Evolutionary conservation across 2,329 filamentous ascomycete species (phyloP), one percentile per base, ranked within the genome.

Genomic region (Exophiala sp.): DNA sequence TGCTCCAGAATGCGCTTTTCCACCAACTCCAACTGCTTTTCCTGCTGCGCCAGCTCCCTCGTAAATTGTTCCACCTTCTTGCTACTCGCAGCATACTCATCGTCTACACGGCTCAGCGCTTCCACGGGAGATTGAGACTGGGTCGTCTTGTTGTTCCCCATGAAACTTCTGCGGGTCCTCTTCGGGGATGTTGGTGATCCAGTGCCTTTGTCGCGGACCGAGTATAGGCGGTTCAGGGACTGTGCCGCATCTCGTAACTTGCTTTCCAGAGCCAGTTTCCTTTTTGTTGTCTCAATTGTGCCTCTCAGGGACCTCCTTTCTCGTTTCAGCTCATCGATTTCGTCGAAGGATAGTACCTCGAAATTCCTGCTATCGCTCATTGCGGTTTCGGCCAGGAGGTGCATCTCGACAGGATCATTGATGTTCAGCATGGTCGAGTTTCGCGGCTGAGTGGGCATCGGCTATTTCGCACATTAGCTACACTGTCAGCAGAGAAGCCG

Each of bases 161-260:
- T 72, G 42, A 81, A 72, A 43, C 72, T 77, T 60, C 77, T 72
- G 40, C 80, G 71, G 48, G 72, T 73, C 54, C 74, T 85, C 71
- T 69, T 79, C 68, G 71, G 78, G 69, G 65, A 78, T 74, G 68
- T 79, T 63, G 54, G 76, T 68, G 65, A 70, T 10, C 57, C 66
- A 44, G 65, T 61, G 53, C 54, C 35, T 16, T 63, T 62, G 24
- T 67, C 65, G 33, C 79, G 78, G n/a, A 84, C 79, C 7, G 82
- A 82, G 67, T 95, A 90, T 29, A 99, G 77, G 64, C 87, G 86
- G 54, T 86, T 86, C 72, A 99, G 85, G 38, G 91, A 95, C 60
- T 87, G 82, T 9, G 94, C 90, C 1, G 94, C 94, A 78, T 97
- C 92, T 64, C 91, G 88, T 65, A 96, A 90, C 75, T 97, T 99